Evolutionary conservation across 1,139 yeast genomes (phyloP).

Genomic region (Debaryomycetaceae sp.): DNA sequence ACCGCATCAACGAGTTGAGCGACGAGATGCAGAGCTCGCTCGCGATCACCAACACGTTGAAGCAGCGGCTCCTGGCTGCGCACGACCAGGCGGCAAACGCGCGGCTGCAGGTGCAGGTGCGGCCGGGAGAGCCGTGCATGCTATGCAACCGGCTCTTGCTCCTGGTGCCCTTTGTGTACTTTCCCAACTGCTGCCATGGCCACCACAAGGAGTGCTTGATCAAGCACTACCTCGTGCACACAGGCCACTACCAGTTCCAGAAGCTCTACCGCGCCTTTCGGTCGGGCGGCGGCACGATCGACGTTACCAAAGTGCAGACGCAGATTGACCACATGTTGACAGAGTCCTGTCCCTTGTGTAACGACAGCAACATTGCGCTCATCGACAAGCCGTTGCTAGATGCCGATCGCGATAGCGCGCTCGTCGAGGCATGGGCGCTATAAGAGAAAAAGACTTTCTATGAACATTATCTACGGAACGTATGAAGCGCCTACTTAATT

Average conservation of each 20-base stretch:
- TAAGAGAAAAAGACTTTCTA: conserved; percentile 2
- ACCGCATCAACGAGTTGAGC: conserved; percentile 50
- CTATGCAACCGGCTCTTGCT: conserved; percentile 59
- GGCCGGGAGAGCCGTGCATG: conserved; percentile 79
- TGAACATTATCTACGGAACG: background rate
- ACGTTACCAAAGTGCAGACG: conserved; percentile 9
- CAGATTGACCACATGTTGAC: conserved; percentile 54
- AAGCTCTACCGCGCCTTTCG: conserved; percentile 24
- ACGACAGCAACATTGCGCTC: conserved; percentile 60
- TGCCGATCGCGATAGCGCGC: conserved; percentile 10
- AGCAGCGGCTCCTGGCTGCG: conserved; percentile 42
- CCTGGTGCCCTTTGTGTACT: conserved; percentile 64
- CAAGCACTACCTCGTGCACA: conserved; percentile 41
- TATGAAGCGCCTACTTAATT: background rate
- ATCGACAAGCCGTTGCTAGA: conserved; percentile 44
- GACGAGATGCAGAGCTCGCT: conserved; percentile 72
- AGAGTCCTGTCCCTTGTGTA: conserved; percentile 70
- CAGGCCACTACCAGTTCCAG: conserved; percentile 60
- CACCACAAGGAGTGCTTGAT: conserved; percentile 84
- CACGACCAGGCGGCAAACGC: conserved; percentile 35
- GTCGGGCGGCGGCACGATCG: too few species aligned
- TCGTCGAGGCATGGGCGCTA: conserved; percentile 17
- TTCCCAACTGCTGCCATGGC: conserved; percentile 79
- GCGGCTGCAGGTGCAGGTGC: too few species aligned
- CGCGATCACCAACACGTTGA: conserved; percentile 49